Evolutionary conservation across 2,329 filamentous ascomycete genomes (phyloP).

Genomic region (Trichothecium roseum): DNA sequence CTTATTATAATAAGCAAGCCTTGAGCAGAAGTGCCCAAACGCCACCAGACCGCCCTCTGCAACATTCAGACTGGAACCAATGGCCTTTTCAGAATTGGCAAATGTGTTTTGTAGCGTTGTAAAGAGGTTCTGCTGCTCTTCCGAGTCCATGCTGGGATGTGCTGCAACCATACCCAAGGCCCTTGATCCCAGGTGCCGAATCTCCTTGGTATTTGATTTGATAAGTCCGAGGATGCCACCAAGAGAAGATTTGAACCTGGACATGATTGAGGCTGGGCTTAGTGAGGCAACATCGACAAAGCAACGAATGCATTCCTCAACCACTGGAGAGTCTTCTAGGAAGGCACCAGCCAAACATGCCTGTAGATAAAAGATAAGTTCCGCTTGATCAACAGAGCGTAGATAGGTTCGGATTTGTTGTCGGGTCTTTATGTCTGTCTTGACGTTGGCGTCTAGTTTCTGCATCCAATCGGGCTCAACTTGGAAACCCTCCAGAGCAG

Average conservation of each 20-base stretch:
- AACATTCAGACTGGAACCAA: slow-evolving; percentile 32
- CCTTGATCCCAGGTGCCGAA: slow-evolving; percentile 56
- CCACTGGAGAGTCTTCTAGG: slow-evolving; percentile 27
- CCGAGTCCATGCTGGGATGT: slow-evolving; percentile 30
- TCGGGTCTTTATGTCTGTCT: slow-evolving; percentile 57
- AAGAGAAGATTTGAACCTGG: too few species aligned
- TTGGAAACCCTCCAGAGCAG: slow-evolving; percentile 37
- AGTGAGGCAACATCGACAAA: slow-evolving; percentile 44
- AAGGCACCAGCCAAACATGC: slow-evolving; percentile 49
- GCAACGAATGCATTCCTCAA: slow-evolving; percentile 37
- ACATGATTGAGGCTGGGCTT: slow-evolving; percentile 19
- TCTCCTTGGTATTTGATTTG: slow-evolving; percentile 60
- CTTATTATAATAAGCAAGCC: slow-evolving; percentile 31
- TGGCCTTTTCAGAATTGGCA: slow-evolving; percentile 26
- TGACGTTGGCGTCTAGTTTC: slow-evolving; percentile 62
- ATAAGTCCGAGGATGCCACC: slow-evolving; percentile 48
- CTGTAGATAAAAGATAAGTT: slow-evolving; percentile 32
- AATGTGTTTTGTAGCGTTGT: slow-evolving; percentile 31
- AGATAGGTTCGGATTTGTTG: slow-evolving; percentile 47
- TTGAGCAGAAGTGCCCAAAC: slow-evolving; percentile 31
- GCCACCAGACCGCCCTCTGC: slow-evolving; percentile 37
- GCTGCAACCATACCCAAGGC: slow-evolving; percentile 69
- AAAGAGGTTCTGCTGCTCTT: neutral
- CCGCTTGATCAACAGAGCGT: slow-evolving; percentile 27
- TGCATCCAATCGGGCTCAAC: slow-evolving; percentile 78